Conservation (phyloP, 2,329 filamentous ascomycete genomes). For the Nemania diffusa region DNA sequence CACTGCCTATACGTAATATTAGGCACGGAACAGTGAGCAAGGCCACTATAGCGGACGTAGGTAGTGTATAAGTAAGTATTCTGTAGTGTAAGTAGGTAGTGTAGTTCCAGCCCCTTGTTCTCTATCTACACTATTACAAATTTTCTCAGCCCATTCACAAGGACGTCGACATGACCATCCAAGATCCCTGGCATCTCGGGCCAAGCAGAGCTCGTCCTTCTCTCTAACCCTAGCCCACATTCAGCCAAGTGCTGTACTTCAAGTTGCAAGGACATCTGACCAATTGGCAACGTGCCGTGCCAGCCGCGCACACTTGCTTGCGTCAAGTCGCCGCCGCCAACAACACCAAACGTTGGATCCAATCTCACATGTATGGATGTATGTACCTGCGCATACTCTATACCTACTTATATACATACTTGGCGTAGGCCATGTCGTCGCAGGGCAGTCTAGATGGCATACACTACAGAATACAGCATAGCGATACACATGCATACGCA, state of each 20-base stretch:
- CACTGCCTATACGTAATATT: too few relatives aligned
- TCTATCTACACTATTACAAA: slow-evolving; percentile 22
- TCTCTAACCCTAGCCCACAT: neutral
- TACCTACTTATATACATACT: neutral
- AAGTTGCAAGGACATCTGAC: neutral
- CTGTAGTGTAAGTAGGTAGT: neutral
- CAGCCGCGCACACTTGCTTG: slow-evolving; percentile 5
- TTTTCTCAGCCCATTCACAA: slow-evolving; percentile 14
- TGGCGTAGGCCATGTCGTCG: too few relatives aligned
- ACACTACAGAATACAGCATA: too few relatives aligned
- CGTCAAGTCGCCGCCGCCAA: slow-evolving; percentile 15
- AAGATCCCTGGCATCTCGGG: slow-evolving; percentile 11
- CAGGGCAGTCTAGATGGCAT: too few relatives aligned
- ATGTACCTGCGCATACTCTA: neutral
- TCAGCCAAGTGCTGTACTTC: slow-evolving; percentile 1
- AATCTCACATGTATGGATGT: neutral
- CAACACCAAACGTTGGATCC: slow-evolving; percentile 5
- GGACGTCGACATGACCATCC: neutral
- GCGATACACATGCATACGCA: too few relatives aligned
- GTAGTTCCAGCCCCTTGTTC: slow-evolving; percentile 4
- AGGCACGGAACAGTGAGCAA: too few relatives aligned
- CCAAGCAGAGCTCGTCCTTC: neutral
- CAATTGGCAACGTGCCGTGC: slow-evolving; percentile 16
- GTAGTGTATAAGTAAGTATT: neutral
- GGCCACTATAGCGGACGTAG: neutral